Evolutionary conservation across 192 early-diverging fungal genomes (phyloP).

Genomic region (Gonapodya sp.): DNA sequence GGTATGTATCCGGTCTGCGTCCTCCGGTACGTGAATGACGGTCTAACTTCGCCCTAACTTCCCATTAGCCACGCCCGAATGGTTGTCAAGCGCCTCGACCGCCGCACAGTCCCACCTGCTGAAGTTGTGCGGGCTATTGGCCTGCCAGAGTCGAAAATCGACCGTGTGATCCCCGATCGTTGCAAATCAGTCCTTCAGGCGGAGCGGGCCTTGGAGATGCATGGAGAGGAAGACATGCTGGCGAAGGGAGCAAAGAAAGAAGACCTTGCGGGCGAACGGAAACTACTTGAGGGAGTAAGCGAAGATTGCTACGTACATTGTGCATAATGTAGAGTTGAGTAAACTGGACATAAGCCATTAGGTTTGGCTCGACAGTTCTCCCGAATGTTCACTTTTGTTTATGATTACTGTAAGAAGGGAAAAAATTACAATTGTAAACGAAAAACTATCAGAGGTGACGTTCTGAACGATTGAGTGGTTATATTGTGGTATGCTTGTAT

Average conservation of each 20-base stretch:
- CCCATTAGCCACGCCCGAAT: conserved; percentile 6
- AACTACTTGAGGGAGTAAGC: background rate
- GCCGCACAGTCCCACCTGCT: background rate
- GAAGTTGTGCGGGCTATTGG: background rate
- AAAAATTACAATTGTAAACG: too few species aligned
- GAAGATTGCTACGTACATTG: too few species aligned
- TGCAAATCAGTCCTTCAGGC: background rate
- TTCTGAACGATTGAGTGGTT: too few species aligned
- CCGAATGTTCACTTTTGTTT: too few species aligned
- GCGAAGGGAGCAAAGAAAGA: background rate
- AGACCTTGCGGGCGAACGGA: background rate
- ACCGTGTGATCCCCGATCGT: background rate
- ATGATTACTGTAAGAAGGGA: too few species aligned
- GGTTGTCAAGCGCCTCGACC: background rate
- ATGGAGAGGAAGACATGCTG: conserved; percentile 1
- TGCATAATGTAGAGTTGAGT: too few species aligned
- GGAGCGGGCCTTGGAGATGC: conserved; percentile 4
- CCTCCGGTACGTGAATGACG: background rate
- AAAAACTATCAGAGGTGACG: too few species aligned
- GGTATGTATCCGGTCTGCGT: background rate
- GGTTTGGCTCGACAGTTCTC: too few species aligned
- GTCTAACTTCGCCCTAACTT: background rate
- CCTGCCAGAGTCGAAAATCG: background rate
- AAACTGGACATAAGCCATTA: too few species aligned
- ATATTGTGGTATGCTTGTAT: too few species aligned